Conservation (phyloP, 768 basidiomycete species). For the Melanogaster broomeanus region DNA sequence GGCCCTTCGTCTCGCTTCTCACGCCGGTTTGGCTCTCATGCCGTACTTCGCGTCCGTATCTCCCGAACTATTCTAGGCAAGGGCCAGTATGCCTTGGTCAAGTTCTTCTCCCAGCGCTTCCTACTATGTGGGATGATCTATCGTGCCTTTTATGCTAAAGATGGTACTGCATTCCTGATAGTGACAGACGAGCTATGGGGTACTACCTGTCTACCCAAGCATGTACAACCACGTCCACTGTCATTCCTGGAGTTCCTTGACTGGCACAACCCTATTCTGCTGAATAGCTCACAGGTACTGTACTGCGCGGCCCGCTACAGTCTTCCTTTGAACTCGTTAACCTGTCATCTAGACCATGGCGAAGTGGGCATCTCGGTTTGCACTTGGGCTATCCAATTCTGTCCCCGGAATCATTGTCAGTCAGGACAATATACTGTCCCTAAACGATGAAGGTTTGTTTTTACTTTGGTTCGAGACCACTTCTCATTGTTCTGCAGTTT, state of each 20-base stretch:
- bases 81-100: constrained; percentile 31
- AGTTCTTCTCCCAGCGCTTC: constrained; percentile 50
- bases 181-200: constrained; percentile 49
- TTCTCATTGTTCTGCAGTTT: constrained; percentile 1
- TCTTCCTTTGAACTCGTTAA: neutral
- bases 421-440: constrained; percentile 35
- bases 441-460: constrained; percentile 49
- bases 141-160: constrained; percentile 63
- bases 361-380: constrained; percentile 66
- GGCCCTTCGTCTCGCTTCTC: constrained; percentile 58
- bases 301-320: neutral
- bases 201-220: neutral
- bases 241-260: constrained; percentile 50
- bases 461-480: neutral
- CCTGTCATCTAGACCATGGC: constrained; percentile 51
- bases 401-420: constrained; percentile 52
- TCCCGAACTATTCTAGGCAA: constrained; percentile 33
- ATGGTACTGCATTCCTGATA: constrained; percentile 54
- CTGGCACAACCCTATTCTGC: constrained; percentile 53
- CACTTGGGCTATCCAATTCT: constrained; percentile 64
- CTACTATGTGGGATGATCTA: constrained; percentile 56
- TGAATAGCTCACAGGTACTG: constrained; percentile 54
- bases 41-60: constrained; percentile 53
- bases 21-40: constrained; percentile 64
- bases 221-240: constrained; percentile 10